A percentile compares a stretch with the other conserved stretches of the same genome.
Evolutionary conservation across 768 basidiomycete genomes (phyloP).

Genomic region (Mycena floridula): DNA sequence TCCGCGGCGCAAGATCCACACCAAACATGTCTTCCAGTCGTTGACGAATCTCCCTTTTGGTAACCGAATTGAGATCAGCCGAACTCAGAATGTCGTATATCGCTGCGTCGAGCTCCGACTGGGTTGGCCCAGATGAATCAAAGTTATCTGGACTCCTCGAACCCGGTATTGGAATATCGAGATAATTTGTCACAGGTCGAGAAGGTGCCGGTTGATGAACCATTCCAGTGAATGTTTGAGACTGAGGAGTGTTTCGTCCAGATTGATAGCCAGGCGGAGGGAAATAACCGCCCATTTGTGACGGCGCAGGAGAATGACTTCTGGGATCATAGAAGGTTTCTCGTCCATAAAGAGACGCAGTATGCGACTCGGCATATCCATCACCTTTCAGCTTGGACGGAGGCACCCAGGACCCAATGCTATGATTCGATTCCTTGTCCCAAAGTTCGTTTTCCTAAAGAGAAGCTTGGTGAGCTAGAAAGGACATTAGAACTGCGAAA

Average conservation of each 20-base stretch:
- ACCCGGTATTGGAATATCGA: constrained; percentile 61
- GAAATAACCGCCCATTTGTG: constrained; percentile 49
- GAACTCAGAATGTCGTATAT: constrained; percentile 67
- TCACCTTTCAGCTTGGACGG: constrained; percentile 65
- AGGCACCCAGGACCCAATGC: constrained; percentile 89
- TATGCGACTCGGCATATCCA: constrained; percentile 71
- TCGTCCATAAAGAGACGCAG: constrained; percentile 80
- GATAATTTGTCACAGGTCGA: constrained; percentile 69
- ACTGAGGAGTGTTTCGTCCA: constrained; percentile 68
- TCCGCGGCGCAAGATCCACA: constrained; percentile 66
- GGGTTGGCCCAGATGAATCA: constrained; percentile 49
- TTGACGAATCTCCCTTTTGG: constrained; percentile 85
- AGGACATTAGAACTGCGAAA: constrained; percentile 7
- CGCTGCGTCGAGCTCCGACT: constrained; percentile 66
- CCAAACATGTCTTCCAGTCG: constrained; percentile 80
- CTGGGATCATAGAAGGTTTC: constrained; percentile 82
- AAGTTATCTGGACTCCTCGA: constrained; percentile 47
- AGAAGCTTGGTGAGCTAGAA: constrained; percentile 2
- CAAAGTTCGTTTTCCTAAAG: constrained; percentile 88
- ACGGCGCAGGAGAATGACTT: constrained; percentile 68
- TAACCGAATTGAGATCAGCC: constrained; percentile 85
- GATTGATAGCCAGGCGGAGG: constrained; percentile 72
- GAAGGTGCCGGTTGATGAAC: constrained; percentile 62
- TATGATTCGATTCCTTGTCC: constrained; percentile 96
- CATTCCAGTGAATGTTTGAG: constrained; percentile 26